Percentiles rank a stretch among this genome's conserved stretches.
These are phyloP conservation scores for Citeromyces hawaiiensis DNA, from an alignment of 1,139 yeast genomes.

Conservation along the genomic window DNA sequence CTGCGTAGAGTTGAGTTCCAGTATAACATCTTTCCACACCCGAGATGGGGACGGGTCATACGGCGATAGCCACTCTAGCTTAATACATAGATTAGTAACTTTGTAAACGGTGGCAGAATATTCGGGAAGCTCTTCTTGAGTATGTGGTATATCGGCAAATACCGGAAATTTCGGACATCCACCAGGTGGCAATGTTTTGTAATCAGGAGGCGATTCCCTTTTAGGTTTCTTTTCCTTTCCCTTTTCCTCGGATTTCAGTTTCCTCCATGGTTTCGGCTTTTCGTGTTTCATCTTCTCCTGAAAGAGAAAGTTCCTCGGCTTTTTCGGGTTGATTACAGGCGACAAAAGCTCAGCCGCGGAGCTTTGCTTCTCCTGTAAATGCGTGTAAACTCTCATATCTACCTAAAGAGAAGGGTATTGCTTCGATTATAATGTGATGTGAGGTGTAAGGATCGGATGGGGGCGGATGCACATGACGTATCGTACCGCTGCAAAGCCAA, in stretches of 20 bases:
- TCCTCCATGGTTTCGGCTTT: neutral
- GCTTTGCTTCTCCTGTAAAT: neutral
- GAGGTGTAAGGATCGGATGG: neutral
- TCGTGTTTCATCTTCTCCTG: neutral
- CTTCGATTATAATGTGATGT: neutral
- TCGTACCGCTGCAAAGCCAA: neutral
- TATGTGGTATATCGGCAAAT: constrained; percentile 17
- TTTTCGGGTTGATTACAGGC: neutral
- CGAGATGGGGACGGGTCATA: constrained; percentile 46
- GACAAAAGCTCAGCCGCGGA: neutral
- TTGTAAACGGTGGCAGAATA: constrained; percentile 49
- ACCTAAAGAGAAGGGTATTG: neutral
- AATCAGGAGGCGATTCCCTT: constrained; percentile 13
- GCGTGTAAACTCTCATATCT: neutral
- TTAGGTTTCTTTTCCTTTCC: neutral
- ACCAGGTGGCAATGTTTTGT: constrained; percentile 14
- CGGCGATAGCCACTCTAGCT: constrained; percentile 56
- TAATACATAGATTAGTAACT: constrained; percentile 36
- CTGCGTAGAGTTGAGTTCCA: constrained; percentile 68
- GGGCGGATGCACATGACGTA: neutral
- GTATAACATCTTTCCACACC: constrained; percentile 48
- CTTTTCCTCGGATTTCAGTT: neutral
- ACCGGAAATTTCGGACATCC: constrained; percentile 30
- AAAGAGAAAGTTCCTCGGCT: neutral
- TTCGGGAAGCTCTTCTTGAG: constrained; percentile 27